phyloP scores from a whole-genome alignment of 768 basidiomycete species.

The Baorangia bicolor region DNA sequence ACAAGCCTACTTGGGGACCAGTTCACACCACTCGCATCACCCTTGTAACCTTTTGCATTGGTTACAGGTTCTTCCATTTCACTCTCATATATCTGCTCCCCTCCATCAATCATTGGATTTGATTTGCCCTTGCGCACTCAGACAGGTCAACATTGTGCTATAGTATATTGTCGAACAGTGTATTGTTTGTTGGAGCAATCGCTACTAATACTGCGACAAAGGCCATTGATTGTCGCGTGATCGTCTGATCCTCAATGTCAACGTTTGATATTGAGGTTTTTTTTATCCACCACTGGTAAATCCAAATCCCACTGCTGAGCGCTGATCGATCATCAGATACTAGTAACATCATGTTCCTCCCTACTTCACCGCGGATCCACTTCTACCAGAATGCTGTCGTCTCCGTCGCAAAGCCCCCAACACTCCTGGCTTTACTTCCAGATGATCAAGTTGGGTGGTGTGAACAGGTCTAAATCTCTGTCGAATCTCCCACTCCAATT shows the following conservation, averaged over 20 bases:
- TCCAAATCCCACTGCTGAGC: no score
- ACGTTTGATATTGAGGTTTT: no score
- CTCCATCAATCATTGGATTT: background rate
- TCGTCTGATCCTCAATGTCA: no score
- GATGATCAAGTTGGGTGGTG: slow-evolving; percentile 37
- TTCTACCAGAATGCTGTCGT: slow-evolving; percentile 29
- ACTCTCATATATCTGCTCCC: slow-evolving; percentile 1
- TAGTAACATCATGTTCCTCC: slow-evolving; percentile 4
- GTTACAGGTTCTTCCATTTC: slow-evolving; percentile 1
- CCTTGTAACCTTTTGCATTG: slow-evolving; percentile 6
- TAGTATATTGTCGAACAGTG: slow-evolving; percentile 7
- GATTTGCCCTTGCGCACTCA: background rate
- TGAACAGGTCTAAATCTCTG: slow-evolving; percentile 29
- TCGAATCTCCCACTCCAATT: background rate
- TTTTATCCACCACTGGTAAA: no score
- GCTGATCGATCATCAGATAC: no score
- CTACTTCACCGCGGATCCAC: slow-evolving; percentile 10
- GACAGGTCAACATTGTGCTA: slow-evolving; percentile 1
- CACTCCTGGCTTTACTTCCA: slow-evolving; percentile 32
- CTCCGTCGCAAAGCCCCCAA: slow-evolving; percentile 30
- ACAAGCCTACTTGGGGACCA: slow-evolving; percentile 42
- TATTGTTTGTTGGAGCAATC: background rate
- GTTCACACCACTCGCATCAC: slow-evolving; percentile 18
- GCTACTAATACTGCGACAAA: background rate
- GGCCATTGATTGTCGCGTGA: no score